A percentile compares a stretch with the other conserved stretches of the same genome.
phyloP scores from a whole-genome alignment of 371 early-diverging fungal species.

The Syncephalis fuscata region DNA sequence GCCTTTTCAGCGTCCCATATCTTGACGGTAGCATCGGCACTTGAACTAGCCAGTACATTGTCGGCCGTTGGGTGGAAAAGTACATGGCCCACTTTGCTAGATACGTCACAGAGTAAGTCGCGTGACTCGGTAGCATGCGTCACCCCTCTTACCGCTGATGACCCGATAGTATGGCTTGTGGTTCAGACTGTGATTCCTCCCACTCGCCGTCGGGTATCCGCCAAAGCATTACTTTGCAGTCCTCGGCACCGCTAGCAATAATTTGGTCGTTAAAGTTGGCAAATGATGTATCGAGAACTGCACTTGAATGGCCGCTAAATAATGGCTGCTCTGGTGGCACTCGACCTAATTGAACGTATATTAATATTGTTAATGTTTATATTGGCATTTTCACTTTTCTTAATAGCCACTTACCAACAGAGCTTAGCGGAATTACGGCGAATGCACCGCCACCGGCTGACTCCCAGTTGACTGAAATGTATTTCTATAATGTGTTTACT shows the following conservation, averaged over 20 bases:
- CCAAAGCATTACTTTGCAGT: slow-evolving; percentile 93
- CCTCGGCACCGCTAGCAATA: slow-evolving; percentile 83
- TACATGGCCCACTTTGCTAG: slow-evolving; percentile 89
- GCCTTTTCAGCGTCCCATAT: slow-evolving; percentile 96
- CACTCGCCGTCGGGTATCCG: slow-evolving; percentile 67
- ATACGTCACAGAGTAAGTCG: not conserved
- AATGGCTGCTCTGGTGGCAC: slow-evolving; percentile 71
- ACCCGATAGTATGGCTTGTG: slow-evolving; percentile 39
- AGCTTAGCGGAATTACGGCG: slow-evolving; percentile 72
- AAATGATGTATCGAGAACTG: slow-evolving; percentile 95
- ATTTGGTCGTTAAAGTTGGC: slow-evolving; percentile 93
- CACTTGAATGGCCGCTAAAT: slow-evolving; percentile 80
- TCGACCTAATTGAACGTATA: slow-evolving; percentile 31
- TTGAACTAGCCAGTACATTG: slow-evolving; percentile 77
- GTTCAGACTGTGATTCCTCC: slow-evolving; percentile 44
- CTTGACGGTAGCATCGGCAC: slow-evolving; percentile 84
- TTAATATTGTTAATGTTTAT: not conserved
- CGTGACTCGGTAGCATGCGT: not conserved
- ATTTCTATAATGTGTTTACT: slow-evolving; percentile 31
- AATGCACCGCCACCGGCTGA: slow-evolving; percentile 95
- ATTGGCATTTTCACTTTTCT: not conserved
- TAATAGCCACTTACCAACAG: slow-evolving; percentile 38
- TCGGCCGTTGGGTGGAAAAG: slow-evolving; percentile 92
- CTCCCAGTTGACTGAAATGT: slow-evolving; percentile 89
- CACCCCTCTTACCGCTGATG: slow-evolving; percentile 30